A percentile compares a stretch with the other conserved stretches of the same genome.
These are phyloP conservation scores for Hebeloma cylindrosporum DNA, from an alignment of 768 basidiomycete genomes.

Conservation along the genomic window DNA sequence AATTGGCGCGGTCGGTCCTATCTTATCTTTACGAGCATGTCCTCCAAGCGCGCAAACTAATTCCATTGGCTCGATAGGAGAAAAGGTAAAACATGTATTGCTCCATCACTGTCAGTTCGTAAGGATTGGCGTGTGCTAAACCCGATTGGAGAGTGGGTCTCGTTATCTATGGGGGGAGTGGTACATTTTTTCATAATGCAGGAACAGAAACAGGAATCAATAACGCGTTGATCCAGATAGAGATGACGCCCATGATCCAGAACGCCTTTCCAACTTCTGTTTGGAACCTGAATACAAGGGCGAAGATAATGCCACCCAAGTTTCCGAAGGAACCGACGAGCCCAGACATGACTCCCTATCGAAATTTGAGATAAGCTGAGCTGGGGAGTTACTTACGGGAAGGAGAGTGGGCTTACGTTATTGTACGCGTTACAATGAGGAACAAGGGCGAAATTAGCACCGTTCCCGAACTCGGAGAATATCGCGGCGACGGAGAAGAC, in stretches of 20 bases:
- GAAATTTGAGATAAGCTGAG: constrained; percentile 2
- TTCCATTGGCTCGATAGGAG: constrained; percentile 3
- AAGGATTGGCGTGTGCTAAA: too few species aligned
- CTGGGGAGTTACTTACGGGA: not conserved
- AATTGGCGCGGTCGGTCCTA: too few species aligned
- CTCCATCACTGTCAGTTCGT: constrained; percentile 4
- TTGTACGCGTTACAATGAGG: constrained; percentile 48
- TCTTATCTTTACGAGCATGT: too few species aligned
- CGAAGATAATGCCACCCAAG: constrained; percentile 47
- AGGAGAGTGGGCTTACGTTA: constrained; percentile 18
- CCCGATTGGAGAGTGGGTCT: not conserved
- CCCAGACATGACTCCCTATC: constrained; percentile 35
- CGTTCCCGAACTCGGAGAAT: constrained; percentile 47
- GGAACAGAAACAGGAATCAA: constrained; percentile 28
- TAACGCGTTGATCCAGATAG: constrained; percentile 30
- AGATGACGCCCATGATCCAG: constrained; percentile 46
- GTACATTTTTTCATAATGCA: constrained; percentile 13
- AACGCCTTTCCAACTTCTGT: constrained; percentile 41
- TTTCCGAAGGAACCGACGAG: constrained; percentile 39
- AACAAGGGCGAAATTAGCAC: constrained; percentile 50
- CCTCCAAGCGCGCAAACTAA: too few species aligned
- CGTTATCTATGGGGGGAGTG: not conserved
- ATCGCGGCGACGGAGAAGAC: constrained; percentile 41
- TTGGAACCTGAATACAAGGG: constrained; percentile 49
- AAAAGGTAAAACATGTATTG: too few species aligned